Conservation (phyloP, 139 green algal genomes). For the Pseudopediastrum boryanum region DNA sequence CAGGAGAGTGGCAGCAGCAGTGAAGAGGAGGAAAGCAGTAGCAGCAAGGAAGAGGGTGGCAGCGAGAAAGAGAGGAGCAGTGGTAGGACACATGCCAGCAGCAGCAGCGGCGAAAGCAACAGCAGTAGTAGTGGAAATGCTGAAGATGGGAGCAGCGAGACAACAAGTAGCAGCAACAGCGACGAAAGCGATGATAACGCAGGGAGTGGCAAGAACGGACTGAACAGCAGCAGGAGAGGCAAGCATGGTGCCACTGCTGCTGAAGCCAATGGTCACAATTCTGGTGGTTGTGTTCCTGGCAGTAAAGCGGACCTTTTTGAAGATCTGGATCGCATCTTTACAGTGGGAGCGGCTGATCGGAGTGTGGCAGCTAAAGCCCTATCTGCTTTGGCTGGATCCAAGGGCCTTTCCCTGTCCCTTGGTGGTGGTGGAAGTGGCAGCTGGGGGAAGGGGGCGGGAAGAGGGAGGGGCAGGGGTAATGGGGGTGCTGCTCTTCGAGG, state of each 20-base stretch:
- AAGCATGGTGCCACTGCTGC: conserved; percentile 3
- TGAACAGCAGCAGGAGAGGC: no score
- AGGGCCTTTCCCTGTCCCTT: no score
- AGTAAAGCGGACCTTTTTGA: conserved; percentile 40
- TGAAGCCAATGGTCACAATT: background rate
- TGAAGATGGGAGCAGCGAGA: background rate
- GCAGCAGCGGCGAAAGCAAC: background rate
- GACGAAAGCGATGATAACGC: no score
- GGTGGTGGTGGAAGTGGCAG: no score
- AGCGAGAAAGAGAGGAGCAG: background rate
- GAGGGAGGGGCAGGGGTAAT: no score
- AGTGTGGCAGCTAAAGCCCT: background rate
- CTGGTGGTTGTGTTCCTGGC: no score
- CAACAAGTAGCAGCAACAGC: no score
- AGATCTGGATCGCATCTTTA: conserved; percentile 36
- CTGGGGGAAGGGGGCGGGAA: no score
- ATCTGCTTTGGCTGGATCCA: no score
- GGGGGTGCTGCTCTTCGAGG: no score
- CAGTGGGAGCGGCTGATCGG: conserved; percentile 12
- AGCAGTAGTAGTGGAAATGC: background rate
- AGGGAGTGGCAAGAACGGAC: no score
- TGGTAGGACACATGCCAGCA: background rate
- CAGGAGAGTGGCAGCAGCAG: background rate
- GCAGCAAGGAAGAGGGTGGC: background rate
- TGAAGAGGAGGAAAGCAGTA: background rate